Conservation (phyloP, 2,329 filamentous ascomycete species). For the Seiridium cupressi region DNA sequence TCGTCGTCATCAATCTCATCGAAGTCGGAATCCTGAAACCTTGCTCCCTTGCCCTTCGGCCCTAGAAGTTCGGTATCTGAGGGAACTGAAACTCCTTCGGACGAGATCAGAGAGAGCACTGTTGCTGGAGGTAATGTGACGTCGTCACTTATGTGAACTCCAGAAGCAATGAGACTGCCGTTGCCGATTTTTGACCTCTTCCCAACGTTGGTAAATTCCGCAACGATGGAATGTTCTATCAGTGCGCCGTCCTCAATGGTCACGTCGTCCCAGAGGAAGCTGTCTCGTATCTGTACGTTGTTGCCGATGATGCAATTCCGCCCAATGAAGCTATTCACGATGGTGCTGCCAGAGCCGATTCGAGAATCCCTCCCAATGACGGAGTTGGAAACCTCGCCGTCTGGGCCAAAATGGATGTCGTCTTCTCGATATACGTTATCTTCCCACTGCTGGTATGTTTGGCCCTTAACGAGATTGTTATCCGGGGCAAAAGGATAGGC, state of each 20-base stretch:
- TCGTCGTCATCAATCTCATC: slow-evolving; percentile 51
- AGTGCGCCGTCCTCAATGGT: slow-evolving; percentile 72
- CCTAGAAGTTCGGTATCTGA: slow-evolving; percentile 48
- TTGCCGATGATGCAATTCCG: slow-evolving; percentile 82
- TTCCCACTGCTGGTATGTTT: slow-evolving; percentile 70
- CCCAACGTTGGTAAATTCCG: slow-evolving; percentile 69
- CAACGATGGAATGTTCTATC: slow-evolving; percentile 73
- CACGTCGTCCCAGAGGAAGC: slow-evolving; percentile 88
- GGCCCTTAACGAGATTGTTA: slow-evolving; percentile 76
- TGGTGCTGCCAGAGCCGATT: slow-evolving; percentile 68
- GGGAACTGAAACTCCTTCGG: slow-evolving; percentile 33
- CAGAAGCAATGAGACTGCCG: slow-evolving; percentile 78
- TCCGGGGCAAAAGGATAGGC: slow-evolving; percentile 87
- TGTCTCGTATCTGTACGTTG: slow-evolving; percentile 75
- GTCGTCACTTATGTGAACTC: slow-evolving; percentile 68
- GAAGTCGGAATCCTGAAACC: slow-evolving; percentile 44
- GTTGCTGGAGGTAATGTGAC: slow-evolving; percentile 39
- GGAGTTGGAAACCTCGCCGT: slow-evolving; percentile 68
- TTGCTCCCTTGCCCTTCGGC: slow-evolving; percentile 46
- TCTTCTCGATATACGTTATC: slow-evolving; percentile 77
- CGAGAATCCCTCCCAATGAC: slow-evolving; percentile 75
- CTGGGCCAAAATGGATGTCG: slow-evolving; percentile 69
- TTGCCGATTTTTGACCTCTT: slow-evolving; percentile 65
- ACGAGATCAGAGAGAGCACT: slow-evolving; percentile 35
- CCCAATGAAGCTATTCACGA: slow-evolving; percentile 79